Percentiles rank a stretch among this genome's conserved stretches.
phyloP scores from a whole-genome alignment of 305 asterid species.

The Fraxinus sp. region DNA sequence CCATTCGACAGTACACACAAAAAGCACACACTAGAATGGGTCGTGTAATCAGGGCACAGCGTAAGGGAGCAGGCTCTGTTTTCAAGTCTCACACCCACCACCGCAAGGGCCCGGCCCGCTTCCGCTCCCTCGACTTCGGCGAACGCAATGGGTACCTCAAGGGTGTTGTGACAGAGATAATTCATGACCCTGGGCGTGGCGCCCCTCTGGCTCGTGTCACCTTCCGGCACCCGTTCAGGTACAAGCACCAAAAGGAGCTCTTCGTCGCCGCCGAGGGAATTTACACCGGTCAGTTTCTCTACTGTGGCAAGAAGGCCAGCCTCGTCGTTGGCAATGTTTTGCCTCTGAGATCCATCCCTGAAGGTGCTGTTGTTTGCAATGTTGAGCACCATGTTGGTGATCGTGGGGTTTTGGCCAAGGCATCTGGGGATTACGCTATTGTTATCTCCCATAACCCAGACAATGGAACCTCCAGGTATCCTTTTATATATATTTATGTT shows the following conservation, averaged over 20 bases:
- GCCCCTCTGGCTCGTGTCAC: conserved; percentile 75
- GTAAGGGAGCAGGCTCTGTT: conserved; percentile 78
- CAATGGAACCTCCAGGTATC: conserved; percentile 68
- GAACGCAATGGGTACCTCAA: conserved; percentile 78
- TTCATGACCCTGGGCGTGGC: conserved; percentile 83
- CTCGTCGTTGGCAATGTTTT: conserved; percentile 67
- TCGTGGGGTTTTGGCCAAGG: conserved; percentile 67
- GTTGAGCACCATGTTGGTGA: conserved; percentile 77
- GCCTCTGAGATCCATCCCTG: conserved; percentile 64
- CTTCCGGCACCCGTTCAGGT: conserved; percentile 72
- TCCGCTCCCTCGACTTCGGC: conserved; percentile 75
- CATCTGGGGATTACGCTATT: conserved; percentile 74
- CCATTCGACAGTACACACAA: not conserved
- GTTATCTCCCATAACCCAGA: conserved; percentile 82
- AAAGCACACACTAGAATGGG: conserved; percentile 43
- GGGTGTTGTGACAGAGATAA: conserved; percentile 62
- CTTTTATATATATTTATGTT: not conserved
- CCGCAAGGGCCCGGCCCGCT: conserved; percentile 73
- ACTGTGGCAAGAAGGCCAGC: conserved; percentile 69
- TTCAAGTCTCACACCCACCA: conserved; percentile 87
- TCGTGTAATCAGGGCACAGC: conserved; percentile 71
- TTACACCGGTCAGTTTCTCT: conserved; percentile 68
- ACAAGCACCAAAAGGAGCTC: conserved; percentile 75
- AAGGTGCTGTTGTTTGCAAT: conserved; percentile 72
- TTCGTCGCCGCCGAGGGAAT: conserved; percentile 79